A percentile compares a stretch with the other conserved stretches of the same genome.
Evolutionary conservation across 2,329 filamentous ascomycete genomes (phyloP).

Genomic region (Paraphaeosphaeria sporulosa): DNA sequence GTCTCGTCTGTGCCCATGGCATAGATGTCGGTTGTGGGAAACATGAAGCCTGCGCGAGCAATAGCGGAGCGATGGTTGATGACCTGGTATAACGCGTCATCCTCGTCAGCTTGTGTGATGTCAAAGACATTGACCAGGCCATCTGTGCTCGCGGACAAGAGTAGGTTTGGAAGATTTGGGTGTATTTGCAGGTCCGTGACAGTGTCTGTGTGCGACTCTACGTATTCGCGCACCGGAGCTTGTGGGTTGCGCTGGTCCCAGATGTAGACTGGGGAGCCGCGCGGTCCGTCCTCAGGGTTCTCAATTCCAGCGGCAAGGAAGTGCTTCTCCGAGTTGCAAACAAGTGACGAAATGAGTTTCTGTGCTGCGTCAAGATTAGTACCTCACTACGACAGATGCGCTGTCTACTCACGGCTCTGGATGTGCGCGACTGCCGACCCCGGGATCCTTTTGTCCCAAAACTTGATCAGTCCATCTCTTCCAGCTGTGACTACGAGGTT

Average conservation of each 20-base stretch:
- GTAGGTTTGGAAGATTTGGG: slow-evolving; percentile 64
- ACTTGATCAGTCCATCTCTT: slow-evolving; percentile 70
- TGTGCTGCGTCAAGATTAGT: slow-evolving; percentile 51
- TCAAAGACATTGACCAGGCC: slow-evolving; percentile 81
- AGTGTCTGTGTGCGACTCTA: slow-evolving; percentile 63
- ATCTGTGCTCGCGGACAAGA: slow-evolving; percentile 81
- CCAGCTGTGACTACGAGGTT: slow-evolving; percentile 73
- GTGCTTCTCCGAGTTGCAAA: slow-evolving; percentile 63
- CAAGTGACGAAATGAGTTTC: slow-evolving; percentile 69
- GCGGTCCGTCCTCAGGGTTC: slow-evolving; percentile 61
- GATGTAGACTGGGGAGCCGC: slow-evolving; percentile 47
- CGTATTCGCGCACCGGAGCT: slow-evolving; percentile 48
- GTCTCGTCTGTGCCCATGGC: slow-evolving; percentile 81
- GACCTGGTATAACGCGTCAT: slow-evolving; percentile 78
- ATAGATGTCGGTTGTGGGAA: slow-evolving; percentile 60
- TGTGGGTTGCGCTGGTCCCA: slow-evolving; percentile 53
- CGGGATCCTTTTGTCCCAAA: slow-evolving; percentile 70
- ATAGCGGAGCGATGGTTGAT: slow-evolving; percentile 80
- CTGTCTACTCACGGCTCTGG: slow-evolving; percentile 41
- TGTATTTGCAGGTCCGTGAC: slow-evolving; percentile 70
- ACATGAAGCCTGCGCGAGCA: slow-evolving; percentile 77
- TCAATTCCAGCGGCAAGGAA: slow-evolving; percentile 78
- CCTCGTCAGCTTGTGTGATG: slow-evolving; percentile 68
- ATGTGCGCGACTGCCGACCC: slow-evolving; percentile 52
- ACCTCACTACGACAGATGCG: neutral